A percentile compares a stretch with the other conserved stretches of the same genome.
Evolutionary conservation across 345 rosid genomes (phyloP).

Genomic region (Gossypium australe): DNA sequence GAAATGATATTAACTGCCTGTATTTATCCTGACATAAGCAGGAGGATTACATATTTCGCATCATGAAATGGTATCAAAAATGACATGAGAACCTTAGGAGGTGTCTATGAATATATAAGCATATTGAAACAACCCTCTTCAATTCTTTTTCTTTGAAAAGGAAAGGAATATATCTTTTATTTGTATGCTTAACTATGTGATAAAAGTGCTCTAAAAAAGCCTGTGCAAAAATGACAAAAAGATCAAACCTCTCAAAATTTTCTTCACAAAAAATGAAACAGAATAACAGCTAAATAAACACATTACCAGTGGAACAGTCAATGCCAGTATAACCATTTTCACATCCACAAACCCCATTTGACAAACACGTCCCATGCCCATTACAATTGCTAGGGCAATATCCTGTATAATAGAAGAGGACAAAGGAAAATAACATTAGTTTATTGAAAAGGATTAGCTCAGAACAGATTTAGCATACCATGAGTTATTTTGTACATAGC

Average conservation of each 20-base stretch:
- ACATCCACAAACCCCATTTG: slow-evolving; percentile 71
- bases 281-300: not conserved
- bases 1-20: not conserved
- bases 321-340: slow-evolving; percentile 75
- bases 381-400: slow-evolving; percentile 82
- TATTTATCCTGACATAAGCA: not conserved
- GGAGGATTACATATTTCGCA: not conserved
- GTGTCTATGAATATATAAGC: too few species aligned
- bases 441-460: not conserved
- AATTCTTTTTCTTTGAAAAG: too few species aligned
- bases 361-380: slow-evolving; percentile 73
- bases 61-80: not conserved
- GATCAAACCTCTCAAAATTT: not conserved
- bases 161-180: not conserved
- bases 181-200: not conserved
- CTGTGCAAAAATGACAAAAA: not conserved
- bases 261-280: not conserved
- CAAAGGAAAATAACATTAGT: not conserved
- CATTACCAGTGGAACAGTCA: slow-evolving; percentile 91
- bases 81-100: too few species aligned
- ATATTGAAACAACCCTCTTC: too few species aligned
- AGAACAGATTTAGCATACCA: not conserved
- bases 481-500: not conserved
- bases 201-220: not conserved
- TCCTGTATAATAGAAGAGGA: slow-evolving; percentile 31